Evolutionary conservation across 2,329 filamentous ascomycete genomes (phyloP), one percentile per base, ranked within the genome.

Genomic region (Albophoma yamanashiensis): DNA sequence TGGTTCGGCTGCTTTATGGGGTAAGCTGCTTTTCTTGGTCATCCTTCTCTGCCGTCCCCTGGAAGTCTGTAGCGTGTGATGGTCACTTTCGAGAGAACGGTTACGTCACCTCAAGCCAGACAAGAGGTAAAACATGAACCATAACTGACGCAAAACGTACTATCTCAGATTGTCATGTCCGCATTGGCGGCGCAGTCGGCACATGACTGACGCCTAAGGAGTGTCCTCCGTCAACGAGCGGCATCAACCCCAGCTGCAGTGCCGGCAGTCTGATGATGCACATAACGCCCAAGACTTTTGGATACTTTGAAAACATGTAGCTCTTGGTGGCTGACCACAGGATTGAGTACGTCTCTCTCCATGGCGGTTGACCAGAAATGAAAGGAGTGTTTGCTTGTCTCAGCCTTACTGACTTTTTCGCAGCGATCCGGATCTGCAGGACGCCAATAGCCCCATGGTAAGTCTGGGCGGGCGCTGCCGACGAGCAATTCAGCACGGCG

Each of bases 281-380:
- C 62, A 62, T 83, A 4, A 82, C 78, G 0, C 36, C 64, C 0
- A 50, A 68, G n/a, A 71, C 72, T 25, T 83, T 78, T 22, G 82
- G 81, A 4, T 80, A 79, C 62, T 72, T 79, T 61, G 77, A 79
- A 62, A 79, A 82, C 64, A 71, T 78, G 62, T 89, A 86, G 85
- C 81, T 84, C 62, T 90, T 86, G 86, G 82, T 83, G 14, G 81
- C 86, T 1, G 87, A 90, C 68, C 87, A 90, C 78, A 87, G 65
- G 43, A 63, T 68, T 55, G 65, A 68, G 57, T 62, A 17, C 4
- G 60, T 34, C 17, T 40, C 39, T 40, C 39, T 15, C 17, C 39
- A 6, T 40, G 15, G 20, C 20, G 39, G 39, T 31, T 5, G 27
- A 31, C 27, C 27, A 31, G 27, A 31, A 31, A 40, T 40, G 39